Base-by-base conservation (phyloP, 805 yeast species). In the Saccharomyces jurei region DNA sequence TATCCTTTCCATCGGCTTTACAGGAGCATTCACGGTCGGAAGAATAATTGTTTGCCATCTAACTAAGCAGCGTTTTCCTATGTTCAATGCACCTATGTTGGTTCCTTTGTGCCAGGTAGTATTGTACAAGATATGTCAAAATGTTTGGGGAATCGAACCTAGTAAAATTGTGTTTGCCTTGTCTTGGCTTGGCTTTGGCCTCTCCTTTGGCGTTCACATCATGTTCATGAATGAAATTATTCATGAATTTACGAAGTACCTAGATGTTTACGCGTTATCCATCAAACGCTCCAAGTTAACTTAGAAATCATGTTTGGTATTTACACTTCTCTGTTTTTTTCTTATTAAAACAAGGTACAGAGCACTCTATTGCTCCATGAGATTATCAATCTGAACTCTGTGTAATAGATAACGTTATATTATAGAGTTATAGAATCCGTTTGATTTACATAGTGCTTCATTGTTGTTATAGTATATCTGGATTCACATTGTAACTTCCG, bases 21-120 rank as follows among this genome's bases (percentile, higher is more conserved):
- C 87, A 0, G 72, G 86, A 60, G 96, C 98, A 0, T 86, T 87
- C 64, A 76, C 82, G 3, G 97, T 92, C n/a, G 97, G 97, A 4
- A 81, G 94, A 66, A 89, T 91, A 58, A 91, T 91, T 63, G 76
- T 86, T 54, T 91, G 89, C 2, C 98, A 91, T 69, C 80, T 92
- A 60, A 88, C 97, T 0, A 72, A 79, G 51, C 96, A 87, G 68
- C 71, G 74, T 13, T 90, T 87, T 76, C 97, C 98, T 50, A 71
- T 75, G 66, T 63, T 79, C 59, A 87, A 89, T 51, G 76, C 87
- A 30, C 87, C 96, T 48, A 81, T 83, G 75, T 76, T 81, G 41
- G 75, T 89, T 56, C 87, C 97, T 61, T 4, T 74, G 27, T 58
- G 71, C 25, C 83, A 89, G 72, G 55, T 67, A 17, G 21, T 70